Evolutionary conservation across 192 early-diverging fungal genomes (phyloP).

Genomic region (Coemansia sp.): DNA sequence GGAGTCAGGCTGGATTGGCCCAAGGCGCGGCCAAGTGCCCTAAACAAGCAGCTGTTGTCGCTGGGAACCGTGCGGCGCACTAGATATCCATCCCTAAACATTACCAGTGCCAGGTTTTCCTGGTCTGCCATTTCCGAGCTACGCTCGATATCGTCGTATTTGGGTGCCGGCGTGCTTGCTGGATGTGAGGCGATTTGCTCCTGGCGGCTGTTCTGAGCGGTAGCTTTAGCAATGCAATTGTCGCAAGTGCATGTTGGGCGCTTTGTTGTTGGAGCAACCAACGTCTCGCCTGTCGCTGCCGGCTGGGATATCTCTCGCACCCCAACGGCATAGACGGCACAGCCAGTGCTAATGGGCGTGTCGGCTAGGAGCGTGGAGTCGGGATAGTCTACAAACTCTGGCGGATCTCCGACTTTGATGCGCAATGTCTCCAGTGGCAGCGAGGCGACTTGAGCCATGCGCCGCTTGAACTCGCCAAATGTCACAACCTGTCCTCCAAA

Average conservation of each 20-base stretch:
- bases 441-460: slow-evolving; percentile 12
- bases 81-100: slow-evolving; percentile 25
- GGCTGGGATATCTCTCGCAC: background rate
- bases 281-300: background rate
- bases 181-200: background rate
- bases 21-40: slow-evolving; percentile 44
- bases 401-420: slow-evolving; percentile 38
- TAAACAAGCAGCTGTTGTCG: slow-evolving; percentile 69
- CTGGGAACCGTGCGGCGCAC: slow-evolving; percentile 44
- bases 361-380: slow-evolving; percentile 21
- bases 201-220: background rate
- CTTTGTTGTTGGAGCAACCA: background rate
- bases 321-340: background rate
- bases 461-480: slow-evolving; percentile 34
- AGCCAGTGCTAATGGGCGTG: slow-evolving; percentile 10
- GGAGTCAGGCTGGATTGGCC: slow-evolving; percentile 12
- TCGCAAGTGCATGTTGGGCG: background rate
- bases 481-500: background rate
- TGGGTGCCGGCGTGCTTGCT: background rate
- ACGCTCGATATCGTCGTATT: background rate
- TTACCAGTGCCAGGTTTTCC: background rate
- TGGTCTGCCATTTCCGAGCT: background rate
- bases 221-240: background rate
- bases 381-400: slow-evolving; percentile 12
- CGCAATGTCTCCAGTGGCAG: slow-evolving; percentile 7